A percentile compares a stretch with the other conserved stretches of the same genome.
Evolutionary conservation across 1,284 basidiomycete genomes (phyloP).

Genomic region (Salmacisia buchloeana): DNA sequence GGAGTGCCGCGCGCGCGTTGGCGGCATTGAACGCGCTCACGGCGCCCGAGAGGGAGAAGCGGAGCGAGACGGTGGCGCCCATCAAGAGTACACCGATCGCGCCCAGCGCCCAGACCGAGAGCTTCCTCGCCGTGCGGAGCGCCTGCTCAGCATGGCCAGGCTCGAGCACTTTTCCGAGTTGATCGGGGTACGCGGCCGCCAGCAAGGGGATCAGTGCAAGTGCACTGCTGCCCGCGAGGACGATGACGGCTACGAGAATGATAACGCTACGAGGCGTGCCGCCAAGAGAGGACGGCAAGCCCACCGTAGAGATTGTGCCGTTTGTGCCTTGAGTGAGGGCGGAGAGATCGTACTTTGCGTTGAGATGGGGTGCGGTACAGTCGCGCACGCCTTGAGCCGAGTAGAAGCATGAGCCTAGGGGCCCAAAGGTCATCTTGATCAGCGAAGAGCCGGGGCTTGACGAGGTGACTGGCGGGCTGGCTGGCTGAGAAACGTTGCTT

Average conservation of each 20-base stretch:
- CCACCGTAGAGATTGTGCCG: neutral
- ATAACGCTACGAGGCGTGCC: neutral
- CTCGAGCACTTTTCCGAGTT: neutral
- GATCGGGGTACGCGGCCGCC: neutral
- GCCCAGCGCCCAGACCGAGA: neutral
- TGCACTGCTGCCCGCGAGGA: neutral
- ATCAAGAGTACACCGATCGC: neutral
- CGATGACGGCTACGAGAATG: neutral
- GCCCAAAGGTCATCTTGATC: slow-evolving; percentile 1
- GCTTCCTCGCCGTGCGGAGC: neutral
- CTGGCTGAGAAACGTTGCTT: neutral
- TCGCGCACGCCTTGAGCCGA: neutral
- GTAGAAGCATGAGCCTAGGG: neutral
- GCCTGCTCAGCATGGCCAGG: neutral
- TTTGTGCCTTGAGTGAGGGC: neutral
- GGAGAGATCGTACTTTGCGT: neutral
- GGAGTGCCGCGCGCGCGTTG: neutral
- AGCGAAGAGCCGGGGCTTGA: neutral
- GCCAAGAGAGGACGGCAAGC: neutral
- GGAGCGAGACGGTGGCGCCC: neutral
- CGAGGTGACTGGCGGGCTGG: too few species aligned
- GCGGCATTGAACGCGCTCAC: neutral
- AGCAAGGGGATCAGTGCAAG: neutral
- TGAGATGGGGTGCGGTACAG: neutral
- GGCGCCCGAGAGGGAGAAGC: neutral